Evolutionary conservation across 2,329 filamentous ascomycete species (phyloP), one percentile per base, ranked within the genome.

Genomic region (Aspergillus hortae): DNA sequence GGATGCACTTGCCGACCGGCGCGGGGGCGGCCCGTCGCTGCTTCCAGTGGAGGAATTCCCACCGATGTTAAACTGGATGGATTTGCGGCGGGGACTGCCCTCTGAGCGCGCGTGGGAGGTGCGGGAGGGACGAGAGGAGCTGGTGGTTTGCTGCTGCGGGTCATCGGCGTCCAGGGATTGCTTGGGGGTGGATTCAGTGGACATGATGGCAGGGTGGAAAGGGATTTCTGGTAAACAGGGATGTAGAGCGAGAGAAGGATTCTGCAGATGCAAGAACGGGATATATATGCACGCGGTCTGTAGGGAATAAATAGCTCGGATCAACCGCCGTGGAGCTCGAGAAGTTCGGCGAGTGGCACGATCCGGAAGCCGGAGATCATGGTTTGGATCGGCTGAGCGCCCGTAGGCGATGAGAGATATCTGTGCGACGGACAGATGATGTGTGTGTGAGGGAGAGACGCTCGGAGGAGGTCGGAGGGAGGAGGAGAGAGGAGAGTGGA

Each of bases 41-140:
- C 11, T 42, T 2, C 19, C 40, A 2, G 27, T 30, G 27, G 27
- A 30, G 3, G 27, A 2, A 10, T 4, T 30, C 6, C 55, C 49
- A 14, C 60, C 65, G 33, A 70, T 57, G 46, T 65, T 68, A 54
- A 74, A 74, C 50, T 73, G 70, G 41, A 74, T 71, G 6, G 71
- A 74, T 48, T 64, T 68, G 36, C 67, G 62, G 10, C 68, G 65
- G 7, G 63, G 55, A 44, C 61, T 60, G 14, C 64, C 63, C 36
- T 58, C 57, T 19, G 12, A 14, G 15, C 15, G 14, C 1, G 57
- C 48, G 12, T 63, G 59, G 15, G 62, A 61, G 12, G 58, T 61
- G 36, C 56, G 60, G 11, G 56, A 56, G 25, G 64, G 56, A n/a
- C 48, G 52, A 19, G 57, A 51, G 4, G 50, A 53, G 35, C 56